Base-by-base conservation (phyloP, 257 asterid genomes). In the Forsythia viridissima region DNA sequence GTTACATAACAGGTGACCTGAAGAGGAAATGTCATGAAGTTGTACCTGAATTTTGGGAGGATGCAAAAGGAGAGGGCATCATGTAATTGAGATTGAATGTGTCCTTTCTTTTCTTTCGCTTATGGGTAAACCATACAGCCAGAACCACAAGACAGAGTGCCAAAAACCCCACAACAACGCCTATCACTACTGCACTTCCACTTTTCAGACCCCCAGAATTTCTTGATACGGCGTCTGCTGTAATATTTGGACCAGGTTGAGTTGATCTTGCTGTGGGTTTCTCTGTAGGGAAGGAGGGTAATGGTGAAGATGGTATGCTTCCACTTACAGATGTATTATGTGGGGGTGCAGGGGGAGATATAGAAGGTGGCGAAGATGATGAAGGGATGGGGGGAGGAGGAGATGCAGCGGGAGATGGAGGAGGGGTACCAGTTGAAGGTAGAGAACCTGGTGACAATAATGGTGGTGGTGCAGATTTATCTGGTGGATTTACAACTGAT, bases 1-100 rank as follows among this genome's bases (percentile, higher is more conserved):
- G 24, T 24, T 24, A 24, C 24, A 24, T 24, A 24, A 24, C 24
- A 24, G 24, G 24, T 24, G 24, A 24, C 24, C 24, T 24, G 24
- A 24, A 24, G 24, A 24, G 24, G 24, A 24, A 24, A 48, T 48
- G 57, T 48, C 48, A 72, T 65, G 16, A 77, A 70, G 71, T 9
- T 68, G 51, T 84, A 92, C 98, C 98, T 83, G 98, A 93, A 85
- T 90, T 83, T 82, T 89, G 97, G 73, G 98, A 92, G 81, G 98
- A 91, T 38, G 92, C 91, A 76, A 81, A 89, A 61, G 94, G 97
- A 82, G 97, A 90, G 65, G 94, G 92, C 24, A 24, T 24, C 82
- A 84, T 79, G 55, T 71, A 88, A 69, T 85, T 85, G 74, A 83
- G 91, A 24, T 48, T 81, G 46, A 84, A 88, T 75, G 72, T 52